Evolutionary conservation across 2,329 filamentous ascomycete genomes (phyloP).

Genomic region (Aspergillus vadensis): DNA sequence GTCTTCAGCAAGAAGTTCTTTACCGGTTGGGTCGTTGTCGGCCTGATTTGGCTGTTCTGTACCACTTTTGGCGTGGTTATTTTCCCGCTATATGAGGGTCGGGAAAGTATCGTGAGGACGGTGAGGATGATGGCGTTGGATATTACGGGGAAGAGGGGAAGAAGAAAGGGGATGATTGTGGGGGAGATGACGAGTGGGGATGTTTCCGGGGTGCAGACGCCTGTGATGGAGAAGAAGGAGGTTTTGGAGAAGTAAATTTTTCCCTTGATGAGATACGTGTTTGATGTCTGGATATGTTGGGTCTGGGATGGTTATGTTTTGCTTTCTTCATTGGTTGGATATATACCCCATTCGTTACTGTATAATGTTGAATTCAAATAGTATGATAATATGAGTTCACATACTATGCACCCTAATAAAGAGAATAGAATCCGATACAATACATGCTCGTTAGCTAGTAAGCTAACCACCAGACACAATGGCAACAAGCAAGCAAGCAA

Average conservation of each 20-base stretch:
- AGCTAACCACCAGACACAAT: background rate
- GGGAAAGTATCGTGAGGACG: slow-evolving; percentile 65
- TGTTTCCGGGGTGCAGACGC: slow-evolving; percentile 11
- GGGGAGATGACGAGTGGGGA: background rate
- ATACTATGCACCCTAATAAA: background rate
- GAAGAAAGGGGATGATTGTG: slow-evolving; percentile 27
- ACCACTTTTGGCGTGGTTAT: slow-evolving; percentile 73
- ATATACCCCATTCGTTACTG: slow-evolving; percentile 11
- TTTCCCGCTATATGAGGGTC: slow-evolving; percentile 79
- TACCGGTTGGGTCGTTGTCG: slow-evolving; percentile 75
- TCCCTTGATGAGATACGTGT: background rate
- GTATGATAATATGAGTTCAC: background rate
- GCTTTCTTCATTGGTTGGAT: slow-evolving; percentile 2
- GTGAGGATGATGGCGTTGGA: slow-evolving; percentile 64
- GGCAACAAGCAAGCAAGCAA: background rate
- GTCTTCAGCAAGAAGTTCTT: slow-evolving; percentile 82
- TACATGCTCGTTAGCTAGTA: background rate
- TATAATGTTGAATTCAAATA: background rate
- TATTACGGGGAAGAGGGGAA: slow-evolving; percentile 49
- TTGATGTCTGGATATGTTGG: slow-evolving; percentile 1
- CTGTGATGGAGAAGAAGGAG: slow-evolving; percentile 15
- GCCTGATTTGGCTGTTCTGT: slow-evolving; percentile 78
- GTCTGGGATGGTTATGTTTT: background rate
- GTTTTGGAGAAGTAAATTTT: background rate
- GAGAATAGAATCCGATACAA: background rate